A percentile compares a stretch with the other conserved stretches of the same genome.
Evolutionary conservation across 495 filamentous ascomycete species (phyloP).

Genomic region (Tirmania nivea): DNA sequence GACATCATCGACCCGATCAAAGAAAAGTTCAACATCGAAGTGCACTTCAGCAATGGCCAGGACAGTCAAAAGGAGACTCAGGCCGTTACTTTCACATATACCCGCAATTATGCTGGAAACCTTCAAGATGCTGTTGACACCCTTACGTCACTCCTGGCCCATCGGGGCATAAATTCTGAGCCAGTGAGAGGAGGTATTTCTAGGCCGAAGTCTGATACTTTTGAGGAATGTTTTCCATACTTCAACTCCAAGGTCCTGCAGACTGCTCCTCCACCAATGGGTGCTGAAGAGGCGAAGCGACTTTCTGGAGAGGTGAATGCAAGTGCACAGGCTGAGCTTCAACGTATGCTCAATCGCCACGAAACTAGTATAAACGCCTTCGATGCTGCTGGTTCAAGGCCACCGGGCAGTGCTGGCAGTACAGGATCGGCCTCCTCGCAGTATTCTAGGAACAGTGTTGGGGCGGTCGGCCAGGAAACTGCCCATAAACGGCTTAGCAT

Average conservation of each 20-base stretch:
- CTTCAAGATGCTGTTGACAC: slow-evolving; percentile 94
- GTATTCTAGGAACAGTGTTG: not conserved
- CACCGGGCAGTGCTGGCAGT: not conserved
- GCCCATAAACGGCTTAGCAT: not conserved
- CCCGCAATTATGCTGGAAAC: slow-evolving; percentile 88
- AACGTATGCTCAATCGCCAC: not conserved
- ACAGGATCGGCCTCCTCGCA: not conserved
- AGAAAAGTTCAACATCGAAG: slow-evolving; percentile 73
- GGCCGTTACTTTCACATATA: slow-evolving; percentile 41
- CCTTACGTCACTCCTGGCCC: slow-evolving; percentile 58
- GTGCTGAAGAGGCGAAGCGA: not conserved
- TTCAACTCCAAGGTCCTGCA: slow-evolving; percentile 93
- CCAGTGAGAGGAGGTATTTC: slow-evolving; percentile 84
- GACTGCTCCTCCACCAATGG: not conserved
- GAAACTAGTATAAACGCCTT: not conserved
- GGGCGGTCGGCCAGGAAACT: not conserved
- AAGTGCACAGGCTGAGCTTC: not conserved
- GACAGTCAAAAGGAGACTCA: slow-evolving; percentile 28
- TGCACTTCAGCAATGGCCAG: slow-evolving; percentile 40
- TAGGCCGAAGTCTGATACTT: slow-evolving; percentile 92
- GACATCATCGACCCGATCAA: slow-evolving; percentile 68
- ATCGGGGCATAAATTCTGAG: slow-evolving; percentile 61
- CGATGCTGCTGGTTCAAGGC: not conserved
- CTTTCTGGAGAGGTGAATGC: not conserved
- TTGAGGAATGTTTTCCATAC: slow-evolving; percentile 86